These are phyloP conservation scores for Pyrenochaeta sp. DNA, from an alignment of 2,329 filamentous ascomycete species.

Conservation along the genomic window DNA sequence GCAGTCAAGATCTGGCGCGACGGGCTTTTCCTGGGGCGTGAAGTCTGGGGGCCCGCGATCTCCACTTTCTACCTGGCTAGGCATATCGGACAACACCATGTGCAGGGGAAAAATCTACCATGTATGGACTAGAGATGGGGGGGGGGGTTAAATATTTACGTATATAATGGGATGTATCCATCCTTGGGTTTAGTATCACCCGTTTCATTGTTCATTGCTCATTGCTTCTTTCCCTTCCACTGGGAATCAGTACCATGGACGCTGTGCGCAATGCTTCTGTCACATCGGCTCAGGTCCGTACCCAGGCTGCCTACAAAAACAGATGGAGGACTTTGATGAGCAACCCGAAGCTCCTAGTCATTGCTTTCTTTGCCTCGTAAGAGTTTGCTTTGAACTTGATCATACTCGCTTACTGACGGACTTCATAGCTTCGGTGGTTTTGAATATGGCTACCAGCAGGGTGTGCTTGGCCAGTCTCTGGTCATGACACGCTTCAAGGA, in stretches of 20 bases:
- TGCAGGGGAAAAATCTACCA: not conserved
- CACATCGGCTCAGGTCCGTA: conserved; percentile 33
- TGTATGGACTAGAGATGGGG: not conserved
- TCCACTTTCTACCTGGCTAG: conserved; percentile 5
- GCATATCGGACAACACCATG: conserved; percentile 10
- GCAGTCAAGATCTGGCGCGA: conserved; percentile 8
- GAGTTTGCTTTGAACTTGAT: conserved; percentile 4
- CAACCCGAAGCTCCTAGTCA: conserved; percentile 40
- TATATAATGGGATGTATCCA: not conserved
- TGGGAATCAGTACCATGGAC: conserved; percentile 23
- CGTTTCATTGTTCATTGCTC: not conserved
- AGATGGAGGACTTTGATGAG: conserved; percentile 35
- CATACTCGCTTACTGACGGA: not conserved
- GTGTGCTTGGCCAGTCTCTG: conserved; percentile 62
- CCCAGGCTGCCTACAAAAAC: conserved; percentile 37
- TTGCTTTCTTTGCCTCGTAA: conserved; percentile 44
- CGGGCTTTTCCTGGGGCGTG: conserved; percentile 10
- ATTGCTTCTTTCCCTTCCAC: not conserved
- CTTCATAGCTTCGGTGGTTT: conserved; percentile 58
- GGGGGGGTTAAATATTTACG: not conserved
- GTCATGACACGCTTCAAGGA: conserved; percentile 62
- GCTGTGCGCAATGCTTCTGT: conserved; percentile 34
- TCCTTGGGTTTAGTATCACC: not conserved
- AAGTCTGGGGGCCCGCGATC: conserved; percentile 18
- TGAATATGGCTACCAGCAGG: conserved; percentile 64